phyloP scores from a whole-genome alignment of 1,139 yeast genomes.

The Citeromyces hawaiiensis region DNA sequence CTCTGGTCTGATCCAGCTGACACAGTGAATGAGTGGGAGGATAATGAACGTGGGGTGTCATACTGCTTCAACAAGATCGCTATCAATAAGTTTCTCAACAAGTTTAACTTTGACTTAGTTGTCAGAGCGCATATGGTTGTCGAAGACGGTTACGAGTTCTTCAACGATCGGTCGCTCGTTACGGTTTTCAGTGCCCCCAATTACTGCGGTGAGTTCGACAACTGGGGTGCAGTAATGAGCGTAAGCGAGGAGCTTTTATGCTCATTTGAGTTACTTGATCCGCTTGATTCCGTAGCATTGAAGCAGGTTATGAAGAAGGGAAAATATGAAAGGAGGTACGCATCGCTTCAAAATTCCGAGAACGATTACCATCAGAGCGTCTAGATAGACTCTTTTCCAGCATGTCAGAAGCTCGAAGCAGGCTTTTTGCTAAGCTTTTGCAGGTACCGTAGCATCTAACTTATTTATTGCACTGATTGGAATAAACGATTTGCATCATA shows the following conservation, averaged over 20 bases:
- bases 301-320: constrained; percentile 89
- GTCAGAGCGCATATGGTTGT: constrained; percentile 91
- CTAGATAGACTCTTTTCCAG: background rate
- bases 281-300: constrained; percentile 82
- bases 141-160: constrained; percentile 85
- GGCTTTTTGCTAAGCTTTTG: background rate
- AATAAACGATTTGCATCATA: background rate
- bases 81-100: constrained; percentile 55
- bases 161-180: constrained; percentile 62
- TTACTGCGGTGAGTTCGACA: constrained; percentile 83
- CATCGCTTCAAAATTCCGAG: constrained; percentile 15
- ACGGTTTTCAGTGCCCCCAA: constrained; percentile 84
- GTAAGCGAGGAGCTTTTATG: constrained; percentile 68
- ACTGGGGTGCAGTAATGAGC: constrained; percentile 86
- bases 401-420: background rate
- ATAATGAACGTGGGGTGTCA: constrained; percentile 79
- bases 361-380: background rate
- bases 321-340: constrained; percentile 60
- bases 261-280: constrained; percentile 73
- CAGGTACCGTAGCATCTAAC: background rate
- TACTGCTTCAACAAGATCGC: constrained; percentile 68
- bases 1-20: constrained; percentile 86
- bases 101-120: constrained; percentile 65
- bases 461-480: background rate
- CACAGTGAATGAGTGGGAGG: constrained; percentile 55